These are phyloP conservation scores for Sporothrix dimorphospora DNA, from an alignment of 2,329 filamentous ascomycete species.

Conservation along the genomic window DNA sequence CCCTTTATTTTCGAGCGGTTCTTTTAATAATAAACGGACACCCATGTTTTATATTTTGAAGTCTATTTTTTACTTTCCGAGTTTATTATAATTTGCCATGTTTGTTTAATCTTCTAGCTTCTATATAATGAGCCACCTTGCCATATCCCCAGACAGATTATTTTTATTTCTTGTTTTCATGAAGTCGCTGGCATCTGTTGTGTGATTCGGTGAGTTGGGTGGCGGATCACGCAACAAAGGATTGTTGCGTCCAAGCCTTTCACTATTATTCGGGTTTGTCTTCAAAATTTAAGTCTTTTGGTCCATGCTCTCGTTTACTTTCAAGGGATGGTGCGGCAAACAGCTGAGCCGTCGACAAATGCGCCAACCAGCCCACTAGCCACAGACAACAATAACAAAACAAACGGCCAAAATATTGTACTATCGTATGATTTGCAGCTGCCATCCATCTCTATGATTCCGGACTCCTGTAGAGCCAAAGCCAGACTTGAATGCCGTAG, in stretches of 20 bases:
- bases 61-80: too few species aligned
- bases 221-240: too few species aligned
- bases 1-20: too few species aligned
- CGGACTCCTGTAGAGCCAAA: neutral
- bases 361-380: neutral
- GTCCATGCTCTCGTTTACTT: neutral
- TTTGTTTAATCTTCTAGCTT: neutral
- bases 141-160: neutral
- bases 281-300: neutral
- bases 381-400: neutral
- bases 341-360: neutral
- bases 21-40: too few species aligned
- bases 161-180: too few species aligned
- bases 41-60: too few species aligned
- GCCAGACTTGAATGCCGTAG: neutral
- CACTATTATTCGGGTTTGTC: neutral
- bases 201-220: too few species aligned
- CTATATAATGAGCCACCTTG: neutral
- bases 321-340: neutral
- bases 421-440: neutral
- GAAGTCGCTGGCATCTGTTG: too few species aligned
- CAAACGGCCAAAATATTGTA: neutral
- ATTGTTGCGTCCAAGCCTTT: neutral
- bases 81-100: too few species aligned
- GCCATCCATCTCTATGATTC: neutral